Evolutionary conservation across 164 flowering plant genomes (phyloP).

Genomic region (Aristolochia fimbriata): DNA sequence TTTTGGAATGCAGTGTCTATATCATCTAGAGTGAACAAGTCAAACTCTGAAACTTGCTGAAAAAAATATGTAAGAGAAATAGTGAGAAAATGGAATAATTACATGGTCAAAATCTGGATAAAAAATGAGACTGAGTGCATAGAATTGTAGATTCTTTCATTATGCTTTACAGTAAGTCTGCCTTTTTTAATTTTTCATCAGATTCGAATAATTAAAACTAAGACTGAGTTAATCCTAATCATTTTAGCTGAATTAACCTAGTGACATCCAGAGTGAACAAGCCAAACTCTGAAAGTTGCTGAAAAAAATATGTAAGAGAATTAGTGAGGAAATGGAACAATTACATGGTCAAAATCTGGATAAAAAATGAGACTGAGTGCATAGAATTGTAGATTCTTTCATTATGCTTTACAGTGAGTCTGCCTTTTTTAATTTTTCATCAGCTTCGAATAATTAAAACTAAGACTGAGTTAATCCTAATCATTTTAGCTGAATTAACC

Average conservation of each 20-base stretch:
- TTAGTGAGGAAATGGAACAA: neutral
- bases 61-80: neutral
- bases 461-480: too few species aligned
- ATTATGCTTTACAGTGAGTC: too few species aligned
- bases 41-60: slow-evolving; percentile 99
- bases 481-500: too few species aligned
- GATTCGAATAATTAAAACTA: too few species aligned
- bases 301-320: slow-evolving; percentile 16
- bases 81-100: neutral
- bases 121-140: neutral
- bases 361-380: neutral
- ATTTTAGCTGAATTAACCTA: too few species aligned
- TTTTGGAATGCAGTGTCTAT: slow-evolving; percentile 89
- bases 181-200: too few species aligned
- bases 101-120: neutral
- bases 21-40: slow-evolving; percentile 80
- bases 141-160: too few species aligned
- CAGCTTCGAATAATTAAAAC: too few species aligned
- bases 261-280: slow-evolving; percentile 77
- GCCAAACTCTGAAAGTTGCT: slow-evolving; percentile 98
- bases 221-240: too few species aligned
- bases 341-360: neutral
- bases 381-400: neutral
- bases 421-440: too few species aligned
- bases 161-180: too few species aligned